Percentiles rank a stretch among this genome's conserved stretches.
phyloP scores from a whole-genome alignment of 2,329 filamentous ascomycete species.

The Colletotrichum aenigma region DNA sequence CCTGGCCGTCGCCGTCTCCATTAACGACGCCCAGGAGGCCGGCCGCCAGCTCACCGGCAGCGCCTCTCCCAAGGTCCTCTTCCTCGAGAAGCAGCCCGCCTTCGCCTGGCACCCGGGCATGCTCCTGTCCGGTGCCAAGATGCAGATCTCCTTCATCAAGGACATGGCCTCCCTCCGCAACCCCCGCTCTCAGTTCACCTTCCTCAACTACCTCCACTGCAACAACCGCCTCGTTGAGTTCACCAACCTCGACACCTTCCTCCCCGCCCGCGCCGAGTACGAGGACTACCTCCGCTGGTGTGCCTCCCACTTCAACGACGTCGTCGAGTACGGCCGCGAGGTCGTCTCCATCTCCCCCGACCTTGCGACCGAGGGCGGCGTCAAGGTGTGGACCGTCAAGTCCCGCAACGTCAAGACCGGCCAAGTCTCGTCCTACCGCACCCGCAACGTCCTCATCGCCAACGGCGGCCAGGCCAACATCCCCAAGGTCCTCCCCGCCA shows the following conservation, averaged over 20 bases:
- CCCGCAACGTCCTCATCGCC: constrained; percentile 69
- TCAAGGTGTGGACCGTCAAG: constrained; percentile 71
- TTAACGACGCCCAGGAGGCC: constrained; percentile 76
- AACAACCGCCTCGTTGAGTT: constrained; percentile 87
- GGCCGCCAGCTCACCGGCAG: constrained; percentile 45
- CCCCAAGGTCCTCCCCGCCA: constrained; percentile 70
- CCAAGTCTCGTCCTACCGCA: constrained; percentile 53
- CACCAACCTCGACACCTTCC: constrained; percentile 87
- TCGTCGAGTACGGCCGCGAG: constrained; percentile 79
- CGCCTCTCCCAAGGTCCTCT: constrained; percentile 73
- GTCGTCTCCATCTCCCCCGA: constrained; percentile 72
- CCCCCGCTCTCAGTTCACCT: constrained; percentile 90
- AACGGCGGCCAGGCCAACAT: constrained; percentile 69
- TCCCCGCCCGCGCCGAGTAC: constrained; percentile 86
- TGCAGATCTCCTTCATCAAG: constrained; percentile 98
- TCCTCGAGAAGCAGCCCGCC: constrained; percentile 81
- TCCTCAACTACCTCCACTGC: constrained; percentile 89
- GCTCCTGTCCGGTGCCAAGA: constrained; percentile 89
- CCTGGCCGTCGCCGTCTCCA: constrained; percentile 84
- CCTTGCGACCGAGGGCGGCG: constrained; percentile 40
- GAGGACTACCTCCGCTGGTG: constrained; percentile 97
- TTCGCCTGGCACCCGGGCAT: constrained; percentile 97
- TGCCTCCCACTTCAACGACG: constrained; percentile 74
- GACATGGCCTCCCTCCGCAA: constrained; percentile 90
- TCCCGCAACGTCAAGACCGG: constrained; percentile 68